A percentile compares a stretch with the other conserved stretches of the same genome.
phyloP scores from a whole-genome alignment of 192 early-diverging fungal genomes.

The Umbelopsis isabellina region DNA sequence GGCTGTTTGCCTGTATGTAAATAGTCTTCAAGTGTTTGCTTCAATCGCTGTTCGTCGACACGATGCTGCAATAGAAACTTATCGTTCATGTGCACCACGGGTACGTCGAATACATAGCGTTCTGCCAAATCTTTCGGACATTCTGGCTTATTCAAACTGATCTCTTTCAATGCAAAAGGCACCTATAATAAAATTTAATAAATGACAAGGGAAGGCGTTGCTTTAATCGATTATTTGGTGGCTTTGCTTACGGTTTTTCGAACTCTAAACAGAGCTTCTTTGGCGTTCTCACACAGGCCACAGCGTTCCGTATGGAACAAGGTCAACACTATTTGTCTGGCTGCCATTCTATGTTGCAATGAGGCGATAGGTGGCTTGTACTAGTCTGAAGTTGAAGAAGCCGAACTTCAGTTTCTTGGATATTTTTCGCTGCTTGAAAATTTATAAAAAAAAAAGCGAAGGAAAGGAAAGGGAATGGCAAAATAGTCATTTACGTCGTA shows the following conservation, averaged over 20 bases:
- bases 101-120: conserved; percentile 60
- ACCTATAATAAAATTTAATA: conserved; percentile 17
- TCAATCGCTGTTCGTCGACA: conserved; percentile 45
- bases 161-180: conserved; percentile 33
- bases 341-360: conserved; percentile 24
- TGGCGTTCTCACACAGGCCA: conserved; percentile 52
- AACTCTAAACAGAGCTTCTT: conserved; percentile 45
- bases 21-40: conserved; percentile 36
- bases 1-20: conserved; percentile 31
- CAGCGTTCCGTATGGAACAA: conserved; percentile 54
- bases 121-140: conserved; percentile 45
- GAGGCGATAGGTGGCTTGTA: background rate
- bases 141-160: conserved; percentile 38
- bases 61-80: conserved; percentile 50
- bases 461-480: background rate
- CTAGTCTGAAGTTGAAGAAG: conserved; percentile 1
- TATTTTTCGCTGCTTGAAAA: background rate
- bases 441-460: background rate
- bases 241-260: conserved; percentile 45
- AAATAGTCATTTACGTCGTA: too few relatives aligned
- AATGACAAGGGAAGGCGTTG: background rate
- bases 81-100: conserved; percentile 53
- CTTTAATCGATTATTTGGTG: background rate
- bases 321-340: conserved; percentile 34
- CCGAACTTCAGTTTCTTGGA: background rate